Evolutionary conservation across 306 rosid species (phyloP).

Genomic region (Cucurbita moschata): DNA sequence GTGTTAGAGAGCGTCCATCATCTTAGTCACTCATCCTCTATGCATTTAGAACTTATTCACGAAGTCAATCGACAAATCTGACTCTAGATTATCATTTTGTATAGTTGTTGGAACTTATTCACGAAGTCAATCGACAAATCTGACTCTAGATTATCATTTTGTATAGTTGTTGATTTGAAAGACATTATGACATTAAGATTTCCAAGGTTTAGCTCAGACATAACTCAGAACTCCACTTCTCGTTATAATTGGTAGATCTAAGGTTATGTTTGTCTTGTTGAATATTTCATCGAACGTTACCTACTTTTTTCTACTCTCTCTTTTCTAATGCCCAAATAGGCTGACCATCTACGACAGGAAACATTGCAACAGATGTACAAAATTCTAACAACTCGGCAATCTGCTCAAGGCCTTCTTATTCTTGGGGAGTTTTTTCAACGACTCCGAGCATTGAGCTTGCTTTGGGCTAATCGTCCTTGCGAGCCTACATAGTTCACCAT

Average conservation of each 20-base stretch:
- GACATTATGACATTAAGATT: no score
- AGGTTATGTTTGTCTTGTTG: background rate
- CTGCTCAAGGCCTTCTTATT: constrained; percentile 55
- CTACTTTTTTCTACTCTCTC: background rate
- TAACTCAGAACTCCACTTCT: background rate
- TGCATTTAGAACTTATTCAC: background rate
- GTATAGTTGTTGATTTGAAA: background rate
- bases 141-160: background rate
- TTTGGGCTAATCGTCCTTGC: constrained; percentile 48
- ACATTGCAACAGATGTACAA: constrained; percentile 59
- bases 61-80: background rate
- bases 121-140: background rate
- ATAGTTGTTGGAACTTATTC: background rate
- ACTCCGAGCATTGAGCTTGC: constrained; percentile 61
- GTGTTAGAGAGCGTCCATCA: background rate
- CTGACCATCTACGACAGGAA: constrained; percentile 72
- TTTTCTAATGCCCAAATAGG: constrained; percentile 34
- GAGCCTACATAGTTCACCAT: constrained; percentile 32
- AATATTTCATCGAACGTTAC: background rate
- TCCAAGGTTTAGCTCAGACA: background rate
- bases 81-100: background rate
- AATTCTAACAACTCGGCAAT: constrained; percentile 58
- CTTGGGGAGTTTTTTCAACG: constrained; percentile 81
- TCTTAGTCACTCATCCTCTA: background rate
- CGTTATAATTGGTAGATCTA: background rate